Conservation (phyloP, 2,329 filamentous ascomycete genomes). For the Pseudogymnoascus pannorum region DNA sequence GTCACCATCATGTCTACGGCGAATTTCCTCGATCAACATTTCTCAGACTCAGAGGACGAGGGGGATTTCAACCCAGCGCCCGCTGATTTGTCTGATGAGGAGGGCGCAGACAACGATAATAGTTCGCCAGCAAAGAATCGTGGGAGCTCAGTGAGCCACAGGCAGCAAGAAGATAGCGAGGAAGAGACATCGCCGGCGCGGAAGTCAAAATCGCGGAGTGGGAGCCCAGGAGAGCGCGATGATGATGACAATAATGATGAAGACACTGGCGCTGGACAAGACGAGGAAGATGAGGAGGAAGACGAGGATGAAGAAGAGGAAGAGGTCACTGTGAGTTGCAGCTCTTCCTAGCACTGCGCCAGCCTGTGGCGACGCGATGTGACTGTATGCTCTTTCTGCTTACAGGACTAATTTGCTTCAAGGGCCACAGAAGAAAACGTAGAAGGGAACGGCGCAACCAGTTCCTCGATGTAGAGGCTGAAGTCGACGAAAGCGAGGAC, state of each 20-base stretch:
- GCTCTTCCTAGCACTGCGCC: neutral
- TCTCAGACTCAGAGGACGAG: constrained; percentile 68
- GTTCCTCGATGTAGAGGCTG: constrained; percentile 97
- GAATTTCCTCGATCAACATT: constrained; percentile 17
- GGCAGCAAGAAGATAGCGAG: constrained; percentile 36
- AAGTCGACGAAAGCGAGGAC: constrained; percentile 91
- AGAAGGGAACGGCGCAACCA: constrained; percentile 65
- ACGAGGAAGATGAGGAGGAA: constrained; percentile 48
- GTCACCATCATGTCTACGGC: constrained; percentile 9
- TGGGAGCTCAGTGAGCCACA: constrained; percentile 22
- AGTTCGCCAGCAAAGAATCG: constrained; percentile 23
- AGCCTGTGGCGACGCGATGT: constrained; percentile 20
- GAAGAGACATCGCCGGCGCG: constrained; percentile 38
- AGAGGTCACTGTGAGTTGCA: constrained; percentile 41
- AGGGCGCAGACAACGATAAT: constrained; percentile 36
- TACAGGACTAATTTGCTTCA: constrained; percentile 11
- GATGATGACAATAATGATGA: constrained; percentile 36
- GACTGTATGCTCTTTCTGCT: neutral
- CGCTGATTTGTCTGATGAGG: constrained; percentile 65
- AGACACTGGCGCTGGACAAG: constrained; percentile 42
- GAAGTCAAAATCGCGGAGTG: constrained; percentile 36
- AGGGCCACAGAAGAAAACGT: constrained; percentile 73
- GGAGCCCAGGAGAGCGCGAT: constrained; percentile 27
- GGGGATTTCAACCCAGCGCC: constrained; percentile 83
- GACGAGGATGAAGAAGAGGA: constrained; percentile 58